Base-by-base conservation (phyloP, 768 basidiomycete species). In the Tricholoma matsutake region DNA sequence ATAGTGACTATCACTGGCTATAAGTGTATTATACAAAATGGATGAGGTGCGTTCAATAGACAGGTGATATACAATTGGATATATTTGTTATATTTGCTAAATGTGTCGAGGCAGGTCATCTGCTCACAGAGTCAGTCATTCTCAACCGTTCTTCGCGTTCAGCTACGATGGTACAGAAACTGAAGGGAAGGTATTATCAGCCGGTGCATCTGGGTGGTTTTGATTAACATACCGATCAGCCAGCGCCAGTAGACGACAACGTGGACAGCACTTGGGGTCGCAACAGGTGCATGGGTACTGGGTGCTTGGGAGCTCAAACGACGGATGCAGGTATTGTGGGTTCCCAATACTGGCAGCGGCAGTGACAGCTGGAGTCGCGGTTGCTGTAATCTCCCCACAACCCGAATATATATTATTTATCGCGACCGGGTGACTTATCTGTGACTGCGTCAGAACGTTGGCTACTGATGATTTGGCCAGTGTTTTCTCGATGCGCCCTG, bases 101-200 rank as follows among this genome's bases (percentile, higher is more conserved):
- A 20, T 16, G 20, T 22, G 25, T 29, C 41, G 18, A 45, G 41
- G 51, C n/a, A 45, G 41, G 51, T 31, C 6, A 20, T 56, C 20
- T 20, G 11, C 20, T 56, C 54, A 31, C 6, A 9, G 18, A 3
- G 35, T 35, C 52, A 54, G n/a, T n/a, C 49, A 16, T 31, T 14
- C 34, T 35, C 31, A 58, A 37, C 18, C 25, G 41, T 45, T 58
- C 57, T 34, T 58, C 57, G 8, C 37, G 61, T 39, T 56, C 41
- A 45, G 56, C 31, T 28, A 61, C 57, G 43, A 58, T 62, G 37
- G 61, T 52, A 25, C 53, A 58, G 31, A 62, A 62, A 7, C 56
- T 57, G 31, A 6, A 31, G 20, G 4, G 13, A 41, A 1, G 37
- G 9, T 39, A 37, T 3, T 3, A 20, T 61, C 25, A 57, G 49